These are phyloP conservation scores for Zygnema circumcarinatum DNA, from an alignment of 139 green algal genomes.

Conservation along the genomic window DNA sequence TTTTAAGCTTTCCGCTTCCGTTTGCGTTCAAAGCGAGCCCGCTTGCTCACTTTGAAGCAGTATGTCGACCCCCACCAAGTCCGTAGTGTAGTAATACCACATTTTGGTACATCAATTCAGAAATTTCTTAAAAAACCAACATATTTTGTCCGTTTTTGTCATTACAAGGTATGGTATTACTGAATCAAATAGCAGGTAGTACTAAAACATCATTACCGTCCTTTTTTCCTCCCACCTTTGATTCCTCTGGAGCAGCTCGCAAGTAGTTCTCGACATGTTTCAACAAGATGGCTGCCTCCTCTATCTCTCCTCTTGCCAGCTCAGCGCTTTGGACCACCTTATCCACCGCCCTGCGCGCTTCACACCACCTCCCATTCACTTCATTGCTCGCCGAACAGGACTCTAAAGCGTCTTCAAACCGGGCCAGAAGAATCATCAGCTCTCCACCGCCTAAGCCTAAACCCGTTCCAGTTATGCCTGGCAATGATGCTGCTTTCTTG, in stretches of 20 bases:
- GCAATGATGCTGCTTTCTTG: not conserved
- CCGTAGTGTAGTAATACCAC: too few species aligned
- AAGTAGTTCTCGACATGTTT: not conserved
- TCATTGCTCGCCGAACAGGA: not conserved
- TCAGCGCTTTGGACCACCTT: not conserved
- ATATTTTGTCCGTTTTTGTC: not conserved
- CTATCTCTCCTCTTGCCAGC: not conserved
- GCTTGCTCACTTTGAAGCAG: too few species aligned
- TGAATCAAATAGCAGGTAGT: not conserved
- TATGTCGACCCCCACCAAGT: too few species aligned
- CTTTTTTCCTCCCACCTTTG: not conserved
- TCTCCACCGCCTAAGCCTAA: not conserved
- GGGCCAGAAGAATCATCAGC: not conserved
- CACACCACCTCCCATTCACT: not conserved
- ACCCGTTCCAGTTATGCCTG: not conserved
- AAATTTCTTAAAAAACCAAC: not conserved
- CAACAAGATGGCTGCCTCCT: not conserved
- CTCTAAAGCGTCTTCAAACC: not conserved
- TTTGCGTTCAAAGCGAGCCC: too few species aligned
- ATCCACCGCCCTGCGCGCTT: not conserved
- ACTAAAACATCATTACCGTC: not conserved
- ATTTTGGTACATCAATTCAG: too few species aligned
- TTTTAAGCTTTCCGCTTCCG: too few species aligned
- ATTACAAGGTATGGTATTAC: not conserved
- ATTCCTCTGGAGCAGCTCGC: not conserved